A percentile compares a stretch with the other conserved stretches of the same genome.
Conservation (phyloP, 2,329 filamentous ascomycete genomes). For the Domatiomyces globalis region DNA sequence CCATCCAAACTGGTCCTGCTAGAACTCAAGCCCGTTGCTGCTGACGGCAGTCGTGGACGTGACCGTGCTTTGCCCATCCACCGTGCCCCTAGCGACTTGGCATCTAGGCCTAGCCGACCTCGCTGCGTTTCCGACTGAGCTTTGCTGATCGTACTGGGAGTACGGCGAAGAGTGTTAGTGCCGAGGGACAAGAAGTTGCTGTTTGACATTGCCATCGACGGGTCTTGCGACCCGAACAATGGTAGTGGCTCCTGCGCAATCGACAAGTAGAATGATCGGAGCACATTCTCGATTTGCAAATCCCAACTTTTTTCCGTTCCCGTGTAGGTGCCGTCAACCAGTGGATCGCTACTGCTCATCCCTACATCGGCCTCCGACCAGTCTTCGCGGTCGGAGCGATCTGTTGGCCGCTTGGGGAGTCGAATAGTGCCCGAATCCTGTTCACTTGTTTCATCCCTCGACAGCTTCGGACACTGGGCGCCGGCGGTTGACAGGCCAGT, state of each 20-base stretch:
- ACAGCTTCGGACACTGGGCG: slow-evolving; percentile 1
- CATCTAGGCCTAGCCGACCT: slow-evolving; percentile 52
- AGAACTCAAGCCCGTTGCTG: slow-evolving; percentile 62
- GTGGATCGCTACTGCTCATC: slow-evolving; percentile 51
- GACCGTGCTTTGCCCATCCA: slow-evolving; percentile 83
- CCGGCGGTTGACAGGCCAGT: background rate
- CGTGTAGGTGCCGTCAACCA: slow-evolving; percentile 64
- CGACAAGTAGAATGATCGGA: slow-evolving; percentile 82
- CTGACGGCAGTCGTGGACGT: slow-evolving; percentile 58
- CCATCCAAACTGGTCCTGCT: slow-evolving; percentile 93
- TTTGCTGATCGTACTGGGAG: slow-evolving; percentile 83
- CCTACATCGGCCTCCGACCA: slow-evolving; percentile 24
- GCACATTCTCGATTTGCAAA: slow-evolving; percentile 70
- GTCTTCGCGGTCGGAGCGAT: slow-evolving; percentile 19
- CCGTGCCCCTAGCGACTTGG: slow-evolving; percentile 48
- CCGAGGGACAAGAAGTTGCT: slow-evolving; percentile 57
- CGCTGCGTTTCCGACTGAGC: slow-evolving; percentile 71
- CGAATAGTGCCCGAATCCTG: background rate
- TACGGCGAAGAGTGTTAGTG: slow-evolving; percentile 59
- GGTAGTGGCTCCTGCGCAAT: slow-evolving; percentile 80
- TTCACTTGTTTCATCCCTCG: slow-evolving; percentile 3
- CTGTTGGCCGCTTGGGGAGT: slow-evolving; percentile 13
- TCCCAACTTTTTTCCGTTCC: slow-evolving; percentile 74
- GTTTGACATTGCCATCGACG: slow-evolving; percentile 25
- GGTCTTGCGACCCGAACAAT: slow-evolving; percentile 55